phyloP scores from a whole-genome alignment of 1,284 basidiomycete species.

The Neolentinus lepideus region DNA sequence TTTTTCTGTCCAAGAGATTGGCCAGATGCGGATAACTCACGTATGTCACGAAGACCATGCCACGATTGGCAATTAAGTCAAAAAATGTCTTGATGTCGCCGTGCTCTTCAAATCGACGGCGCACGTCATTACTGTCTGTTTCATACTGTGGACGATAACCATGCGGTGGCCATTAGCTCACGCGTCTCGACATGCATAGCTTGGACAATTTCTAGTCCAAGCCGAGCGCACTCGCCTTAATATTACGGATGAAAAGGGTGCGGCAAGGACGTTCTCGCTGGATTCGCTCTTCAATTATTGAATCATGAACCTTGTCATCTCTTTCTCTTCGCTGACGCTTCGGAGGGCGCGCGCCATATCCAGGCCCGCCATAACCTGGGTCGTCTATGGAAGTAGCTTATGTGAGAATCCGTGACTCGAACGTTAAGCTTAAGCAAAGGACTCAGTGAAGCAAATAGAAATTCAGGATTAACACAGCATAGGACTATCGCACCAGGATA shows the following conservation, averaged over 20 bases:
- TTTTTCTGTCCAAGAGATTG: background rate
- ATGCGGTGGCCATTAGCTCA: conserved; percentile 4
- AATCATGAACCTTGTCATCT: conserved; percentile 80
- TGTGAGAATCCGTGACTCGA: conserved; percentile 38
- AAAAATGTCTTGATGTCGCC: conserved; percentile 97
- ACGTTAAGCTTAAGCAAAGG: conserved; percentile 15
- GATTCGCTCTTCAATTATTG: conserved; percentile 84
- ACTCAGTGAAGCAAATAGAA: conserved; percentile 21
- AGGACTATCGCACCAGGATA: background rate
- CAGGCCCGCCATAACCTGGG: conserved; percentile 39
- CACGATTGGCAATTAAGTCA: conserved; percentile 87
- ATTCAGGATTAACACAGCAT: background rate
- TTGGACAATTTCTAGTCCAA: background rate
- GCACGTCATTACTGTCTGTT: conserved; percentile 80
- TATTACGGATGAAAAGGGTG: conserved; percentile 94
- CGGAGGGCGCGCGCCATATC: conserved; percentile 40
- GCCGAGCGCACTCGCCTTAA: conserved; percentile 68
- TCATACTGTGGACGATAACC: conserved; percentile 63
- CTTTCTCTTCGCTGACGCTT: conserved; percentile 55
- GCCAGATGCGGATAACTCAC: conserved; percentile 46
- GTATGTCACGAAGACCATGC: conserved; percentile 97
- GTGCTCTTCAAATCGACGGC: conserved; percentile 80
- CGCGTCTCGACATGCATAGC: conserved; percentile 2
- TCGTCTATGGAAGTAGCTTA: conserved; percentile 51
- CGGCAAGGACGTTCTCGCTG: conserved; percentile 90